Conservation (phyloP, 208 protist species). For the Trypanosoma boissoni region DNA sequence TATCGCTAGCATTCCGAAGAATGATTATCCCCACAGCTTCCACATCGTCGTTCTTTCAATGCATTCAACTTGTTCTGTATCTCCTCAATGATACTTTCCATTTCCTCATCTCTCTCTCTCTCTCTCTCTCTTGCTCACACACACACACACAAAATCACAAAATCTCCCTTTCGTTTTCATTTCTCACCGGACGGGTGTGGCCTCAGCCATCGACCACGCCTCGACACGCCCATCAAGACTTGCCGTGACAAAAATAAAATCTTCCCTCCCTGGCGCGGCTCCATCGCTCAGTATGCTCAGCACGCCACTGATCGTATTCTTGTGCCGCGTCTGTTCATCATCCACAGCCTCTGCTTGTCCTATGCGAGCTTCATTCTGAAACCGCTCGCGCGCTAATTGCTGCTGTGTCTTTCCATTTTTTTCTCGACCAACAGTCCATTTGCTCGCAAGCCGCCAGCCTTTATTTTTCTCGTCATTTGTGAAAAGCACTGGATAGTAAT, state of each 20-base stretch:
- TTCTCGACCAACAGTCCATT: conserved; percentile 11
- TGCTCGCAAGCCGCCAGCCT: conserved; percentile 20
- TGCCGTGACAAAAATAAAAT: conserved; percentile 25
- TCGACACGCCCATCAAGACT: conserved; percentile 34
- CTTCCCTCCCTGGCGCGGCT: background rate
- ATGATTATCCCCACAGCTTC: no score
- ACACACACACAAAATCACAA: no score
- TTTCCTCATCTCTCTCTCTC: conserved; percentile 1
- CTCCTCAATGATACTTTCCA: background rate
- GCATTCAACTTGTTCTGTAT: no score
- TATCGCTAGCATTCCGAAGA: no score
- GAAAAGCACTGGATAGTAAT: conserved; percentile 29
- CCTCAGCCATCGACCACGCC: conserved; percentile 25
- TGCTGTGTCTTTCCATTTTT: conserved; percentile 19
- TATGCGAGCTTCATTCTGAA: conserved; percentile 26
- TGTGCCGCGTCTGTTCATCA: conserved; percentile 24
- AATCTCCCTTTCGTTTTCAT: background rate
- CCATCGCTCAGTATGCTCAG: background rate
- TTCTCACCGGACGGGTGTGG: background rate
- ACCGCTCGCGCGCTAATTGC: conserved; percentile 26
- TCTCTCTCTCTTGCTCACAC: background rate
- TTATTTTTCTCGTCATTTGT: background rate
- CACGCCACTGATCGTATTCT: conserved; percentile 28
- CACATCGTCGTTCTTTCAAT: no score
- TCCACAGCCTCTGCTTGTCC: conserved; percentile 11